Conservation (phyloP, 176 grass and related monocot genomes). For the Raddia distichophylla region DNA sequence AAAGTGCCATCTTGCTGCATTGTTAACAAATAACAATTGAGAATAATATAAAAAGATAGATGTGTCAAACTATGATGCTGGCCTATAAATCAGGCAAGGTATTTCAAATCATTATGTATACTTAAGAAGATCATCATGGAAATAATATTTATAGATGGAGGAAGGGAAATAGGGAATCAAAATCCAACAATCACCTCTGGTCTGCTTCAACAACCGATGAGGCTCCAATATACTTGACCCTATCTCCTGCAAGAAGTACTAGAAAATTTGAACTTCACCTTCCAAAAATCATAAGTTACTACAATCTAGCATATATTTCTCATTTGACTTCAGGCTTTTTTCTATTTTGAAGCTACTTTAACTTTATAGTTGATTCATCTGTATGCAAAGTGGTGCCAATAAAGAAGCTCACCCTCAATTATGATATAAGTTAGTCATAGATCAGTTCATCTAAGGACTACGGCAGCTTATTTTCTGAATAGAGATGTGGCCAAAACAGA, state of each 20-base stretch:
- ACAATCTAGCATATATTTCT: conserved; percentile 20
- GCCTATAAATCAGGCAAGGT: conserved; percentile 5
- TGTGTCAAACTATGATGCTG: conserved; percentile 1
- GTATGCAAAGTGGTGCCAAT: neutral
- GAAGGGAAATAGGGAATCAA: conserved; percentile 39
- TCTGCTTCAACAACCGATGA: conserved; percentile 52
- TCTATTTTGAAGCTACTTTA: neutral
- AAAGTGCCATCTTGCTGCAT: neutral
- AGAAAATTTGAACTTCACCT: conserved; percentile 15
- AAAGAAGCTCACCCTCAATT: conserved; percentile 2
- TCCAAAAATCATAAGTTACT: conserved; percentile 5
- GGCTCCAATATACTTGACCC: conserved; percentile 75
- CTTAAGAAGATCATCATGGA: conserved; percentile 23
- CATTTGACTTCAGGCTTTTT: conserved; percentile 28
- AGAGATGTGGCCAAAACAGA: neutral
- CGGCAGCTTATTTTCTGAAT: neutral
- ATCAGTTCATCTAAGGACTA: neutral
- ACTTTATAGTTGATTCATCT: conserved; percentile 9
- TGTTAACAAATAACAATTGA: conserved; percentile 4
- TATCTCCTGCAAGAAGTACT: conserved; percentile 74
- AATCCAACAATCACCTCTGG: conserved; percentile 60
- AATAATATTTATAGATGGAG: neutral
- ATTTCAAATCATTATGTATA: neutral
- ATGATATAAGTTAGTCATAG: conserved; percentile 16
- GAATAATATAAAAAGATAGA: conserved; percentile 24